Percentiles rank a stretch among this genome's conserved stretches.
Conservation (phyloP, 805 yeast genomes). For the Metschnikowia peoriensis region DNA sequence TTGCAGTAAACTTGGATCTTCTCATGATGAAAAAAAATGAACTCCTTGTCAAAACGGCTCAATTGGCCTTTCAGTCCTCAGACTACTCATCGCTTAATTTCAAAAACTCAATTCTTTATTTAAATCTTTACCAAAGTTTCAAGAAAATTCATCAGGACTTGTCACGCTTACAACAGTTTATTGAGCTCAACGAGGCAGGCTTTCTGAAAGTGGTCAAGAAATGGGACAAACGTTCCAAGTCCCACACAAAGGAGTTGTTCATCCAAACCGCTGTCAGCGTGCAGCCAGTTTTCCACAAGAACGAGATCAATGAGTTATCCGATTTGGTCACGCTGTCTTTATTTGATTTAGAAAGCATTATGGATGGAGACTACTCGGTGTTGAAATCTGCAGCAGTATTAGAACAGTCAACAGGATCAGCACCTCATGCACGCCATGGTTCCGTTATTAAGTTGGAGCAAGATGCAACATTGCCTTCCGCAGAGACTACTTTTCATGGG, state of each 20-base stretch:
- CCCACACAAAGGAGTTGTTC: constrained; percentile 90
- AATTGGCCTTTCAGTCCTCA: constrained; percentile 11
- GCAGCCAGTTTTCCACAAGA: constrained; percentile 93
- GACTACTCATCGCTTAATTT: constrained; percentile 30
- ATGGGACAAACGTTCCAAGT: constrained; percentile 96
- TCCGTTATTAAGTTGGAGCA: constrained; percentile 7
- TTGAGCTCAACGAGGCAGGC: constrained; percentile 93
- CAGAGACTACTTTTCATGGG: background rate
- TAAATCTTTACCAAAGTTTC: constrained; percentile 83
- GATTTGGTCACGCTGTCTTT: constrained; percentile 68
- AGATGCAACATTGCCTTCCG: constrained; percentile 2
- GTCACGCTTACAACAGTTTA: constrained; percentile 85
- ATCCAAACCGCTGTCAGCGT: constrained; percentile 90
- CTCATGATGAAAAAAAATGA: constrained; percentile 68
- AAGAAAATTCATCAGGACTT: constrained; percentile 87
- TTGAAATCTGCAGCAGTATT: constrained; percentile 18
- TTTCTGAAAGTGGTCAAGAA: constrained; percentile 93
- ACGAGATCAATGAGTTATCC: constrained; percentile 78
- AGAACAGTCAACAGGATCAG: background rate
- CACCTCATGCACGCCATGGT: constrained; percentile 4
- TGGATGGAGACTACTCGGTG: constrained; percentile 44
- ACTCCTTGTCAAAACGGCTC: constrained; percentile 30
- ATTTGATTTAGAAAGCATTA: constrained; percentile 66
- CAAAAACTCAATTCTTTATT: constrained; percentile 71
- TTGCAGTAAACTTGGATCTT: constrained; percentile 75